Evolutionary conservation across 2,329 filamentous ascomycete species (phyloP).

Genomic region (Ceratocystis lukuohia): DNA sequence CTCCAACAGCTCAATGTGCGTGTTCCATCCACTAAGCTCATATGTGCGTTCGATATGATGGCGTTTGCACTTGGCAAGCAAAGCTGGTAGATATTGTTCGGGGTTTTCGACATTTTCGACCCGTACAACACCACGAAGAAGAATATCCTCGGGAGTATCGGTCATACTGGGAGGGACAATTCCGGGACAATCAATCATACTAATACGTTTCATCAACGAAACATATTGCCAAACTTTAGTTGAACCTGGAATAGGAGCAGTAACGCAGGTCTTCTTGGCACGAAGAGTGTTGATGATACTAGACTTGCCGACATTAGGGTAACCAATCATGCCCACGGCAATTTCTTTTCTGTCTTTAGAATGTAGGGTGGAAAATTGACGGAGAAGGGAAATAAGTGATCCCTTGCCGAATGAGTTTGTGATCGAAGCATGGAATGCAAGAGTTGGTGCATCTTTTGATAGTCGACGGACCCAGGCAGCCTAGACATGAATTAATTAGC

Average conservation of each 20-base stretch:
- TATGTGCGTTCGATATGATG: slow-evolving; percentile 91
- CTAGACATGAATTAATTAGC: slow-evolving; percentile 34
- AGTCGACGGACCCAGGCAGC: slow-evolving; percentile 83
- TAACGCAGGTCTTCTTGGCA: slow-evolving; percentile 86
- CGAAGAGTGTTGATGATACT: slow-evolving; percentile 93
- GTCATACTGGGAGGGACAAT: slow-evolving; percentile 80
- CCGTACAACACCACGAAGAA: slow-evolving; percentile 80
- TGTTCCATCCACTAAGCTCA: slow-evolving; percentile 64
- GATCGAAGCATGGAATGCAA: slow-evolving; percentile 88
- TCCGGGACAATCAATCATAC: slow-evolving; percentile 88
- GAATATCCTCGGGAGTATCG: slow-evolving; percentile 74
- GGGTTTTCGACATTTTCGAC: slow-evolving; percentile 95
- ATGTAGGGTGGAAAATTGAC: slow-evolving; percentile 85
- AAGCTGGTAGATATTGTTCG: slow-evolving; percentile 82
- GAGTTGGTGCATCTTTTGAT: slow-evolving; percentile 82
- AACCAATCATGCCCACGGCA: slow-evolving; percentile 66
- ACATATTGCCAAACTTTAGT: slow-evolving; percentile 99
- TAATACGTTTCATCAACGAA: slow-evolving; percentile 82
- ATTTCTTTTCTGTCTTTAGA: slow-evolving; percentile 78
- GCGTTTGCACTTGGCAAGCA: slow-evolving; percentile 66
- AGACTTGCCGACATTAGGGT: slow-evolving; percentile 86
- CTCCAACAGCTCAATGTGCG: slow-evolving; percentile 73
- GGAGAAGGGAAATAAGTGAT: slow-evolving; percentile 76
- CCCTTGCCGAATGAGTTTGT: slow-evolving; percentile 97
- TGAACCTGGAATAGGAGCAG: slow-evolving; percentile 71